Conservation (phyloP, 2,329 filamentous ascomycete species). For the Colletotrichum shisoi region DNA sequence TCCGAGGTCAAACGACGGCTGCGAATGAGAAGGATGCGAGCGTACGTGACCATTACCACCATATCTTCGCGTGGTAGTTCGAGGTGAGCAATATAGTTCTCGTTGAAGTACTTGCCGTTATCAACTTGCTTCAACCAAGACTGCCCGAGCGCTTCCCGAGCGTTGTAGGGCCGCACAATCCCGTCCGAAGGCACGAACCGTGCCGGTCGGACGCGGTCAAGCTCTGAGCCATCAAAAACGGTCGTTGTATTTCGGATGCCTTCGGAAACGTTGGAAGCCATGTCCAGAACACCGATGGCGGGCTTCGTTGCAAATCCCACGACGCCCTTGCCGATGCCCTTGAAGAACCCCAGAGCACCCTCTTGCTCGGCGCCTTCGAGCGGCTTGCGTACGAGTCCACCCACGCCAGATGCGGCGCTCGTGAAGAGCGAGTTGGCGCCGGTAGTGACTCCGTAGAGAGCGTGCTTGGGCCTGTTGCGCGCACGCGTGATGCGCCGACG, state of each 20-base stretch:
- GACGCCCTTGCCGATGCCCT: slow-evolving; percentile 94
- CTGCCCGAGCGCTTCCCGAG: slow-evolving; percentile 93
- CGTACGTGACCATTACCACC: slow-evolving; percentile 87
- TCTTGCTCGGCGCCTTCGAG: slow-evolving; percentile 96
- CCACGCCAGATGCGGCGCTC: slow-evolving; percentile 91
- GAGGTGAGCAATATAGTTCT: slow-evolving; percentile 95
- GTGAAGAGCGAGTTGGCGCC: slow-evolving; percentile 95
- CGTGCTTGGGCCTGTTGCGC: slow-evolving; percentile 94
- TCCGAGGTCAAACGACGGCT: slow-evolving; percentile 85
- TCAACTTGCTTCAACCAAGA: slow-evolving; percentile 99
- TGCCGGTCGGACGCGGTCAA: slow-evolving; percentile 92
- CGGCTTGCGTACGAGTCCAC: slow-evolving; percentile 90
- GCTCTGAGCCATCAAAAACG: slow-evolving; percentile 92
- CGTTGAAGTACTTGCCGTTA: slow-evolving; percentile 97
- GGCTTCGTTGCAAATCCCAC: slow-evolving; percentile 96
- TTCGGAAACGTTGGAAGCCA: slow-evolving; percentile 95
- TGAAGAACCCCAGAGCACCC: slow-evolving; percentile 92
- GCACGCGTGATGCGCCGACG: slow-evolving; percentile 91
- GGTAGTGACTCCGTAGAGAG: slow-evolving; percentile 92
- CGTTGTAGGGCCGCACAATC: slow-evolving; percentile 91
- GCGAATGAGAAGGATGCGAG: slow-evolving; percentile 87
- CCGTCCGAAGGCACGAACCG: slow-evolving; percentile 93
- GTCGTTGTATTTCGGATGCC: slow-evolving; percentile 98
- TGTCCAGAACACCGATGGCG: slow-evolving; percentile 93
- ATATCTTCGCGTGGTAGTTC: slow-evolving; percentile 89